These are phyloP conservation scores for Aspergillus conjunctus DNA, from an alignment of 495 filamentous ascomycete genomes.

Conservation along the genomic window DNA sequence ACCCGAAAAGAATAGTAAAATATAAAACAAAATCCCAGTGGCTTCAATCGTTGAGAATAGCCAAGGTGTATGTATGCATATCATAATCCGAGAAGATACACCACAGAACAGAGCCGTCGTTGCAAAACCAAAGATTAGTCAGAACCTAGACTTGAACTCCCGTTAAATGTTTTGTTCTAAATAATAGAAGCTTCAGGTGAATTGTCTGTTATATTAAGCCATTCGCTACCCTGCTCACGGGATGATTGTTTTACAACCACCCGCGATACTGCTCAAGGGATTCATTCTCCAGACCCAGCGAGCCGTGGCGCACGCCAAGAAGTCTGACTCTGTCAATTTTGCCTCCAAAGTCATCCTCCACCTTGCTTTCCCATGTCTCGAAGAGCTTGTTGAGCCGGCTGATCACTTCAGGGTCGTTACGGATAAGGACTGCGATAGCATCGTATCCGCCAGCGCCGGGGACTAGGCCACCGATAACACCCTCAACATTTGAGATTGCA, in stretches of 20 bases:
- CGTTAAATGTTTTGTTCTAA: background rate
- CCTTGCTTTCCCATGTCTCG: conserved; percentile 60
- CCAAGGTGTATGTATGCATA: background rate
- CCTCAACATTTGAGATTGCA: conserved; percentile 66
- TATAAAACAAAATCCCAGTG: background rate
- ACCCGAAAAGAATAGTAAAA: background rate
- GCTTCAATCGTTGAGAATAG: background rate
- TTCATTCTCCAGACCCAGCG: conserved; percentile 79
- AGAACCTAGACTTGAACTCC: background rate
- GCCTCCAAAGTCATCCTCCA: conserved; percentile 53
- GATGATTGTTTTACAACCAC: conserved; percentile 47
- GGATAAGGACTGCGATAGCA: conserved; percentile 79
- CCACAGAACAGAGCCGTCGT: background rate
- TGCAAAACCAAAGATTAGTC: background rate
- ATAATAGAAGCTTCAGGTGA: background rate
- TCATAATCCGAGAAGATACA: background rate
- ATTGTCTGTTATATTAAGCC: background rate
- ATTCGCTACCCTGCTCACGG: conserved; percentile 6
- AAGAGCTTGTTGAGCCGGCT: conserved; percentile 63
- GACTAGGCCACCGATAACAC: conserved; percentile 88
- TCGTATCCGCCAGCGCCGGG: conserved; percentile 95
- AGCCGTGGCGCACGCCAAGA: conserved; percentile 81
- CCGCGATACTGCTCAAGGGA: conserved; percentile 58
- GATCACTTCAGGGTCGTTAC: conserved; percentile 70
- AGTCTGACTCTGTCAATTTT: conserved; percentile 74